Conservation (phyloP, 495 filamentous ascomycete genomes). For the Glutinoglossum americanum region DNA sequence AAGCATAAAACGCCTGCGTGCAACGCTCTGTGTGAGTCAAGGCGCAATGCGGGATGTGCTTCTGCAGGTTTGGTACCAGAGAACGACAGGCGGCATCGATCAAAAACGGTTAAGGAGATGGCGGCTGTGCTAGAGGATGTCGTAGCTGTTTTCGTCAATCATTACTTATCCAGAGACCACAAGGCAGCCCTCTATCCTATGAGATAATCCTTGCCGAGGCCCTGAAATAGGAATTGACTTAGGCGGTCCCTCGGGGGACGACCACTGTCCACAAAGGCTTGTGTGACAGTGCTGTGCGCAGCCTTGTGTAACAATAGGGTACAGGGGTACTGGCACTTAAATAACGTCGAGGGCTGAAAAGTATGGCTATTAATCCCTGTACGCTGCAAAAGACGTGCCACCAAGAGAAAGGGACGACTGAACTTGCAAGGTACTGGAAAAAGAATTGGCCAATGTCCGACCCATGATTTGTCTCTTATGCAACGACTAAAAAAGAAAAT, state of each 20-base stretch:
- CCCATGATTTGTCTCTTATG: background rate
- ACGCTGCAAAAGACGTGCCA: background rate
- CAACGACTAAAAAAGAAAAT: background rate
- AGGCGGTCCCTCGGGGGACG: background rate
- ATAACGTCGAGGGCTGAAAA: background rate
- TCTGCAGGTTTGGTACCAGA: background rate
- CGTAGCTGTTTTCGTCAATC: background rate
- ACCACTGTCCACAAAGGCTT: background rate
- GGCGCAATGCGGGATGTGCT: constrained; percentile 1
- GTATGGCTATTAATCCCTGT: background rate
- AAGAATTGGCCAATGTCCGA: background rate
- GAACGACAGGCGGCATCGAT: background rate
- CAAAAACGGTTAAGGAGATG: background rate
- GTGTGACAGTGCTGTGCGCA: background rate
- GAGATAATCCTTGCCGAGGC: background rate
- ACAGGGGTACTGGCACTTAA: background rate
- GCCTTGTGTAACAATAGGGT: background rate
- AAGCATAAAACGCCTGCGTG: constrained; percentile 1
- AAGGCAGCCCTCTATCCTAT: background rate
- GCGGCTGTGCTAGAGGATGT: background rate
- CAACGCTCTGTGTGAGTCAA: background rate
- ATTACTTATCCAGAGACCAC: background rate
- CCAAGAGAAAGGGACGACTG: background rate
- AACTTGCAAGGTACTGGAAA: background rate
- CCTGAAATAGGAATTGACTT: constrained; percentile 1